Evolutionary conservation across 345 rosid species (phyloP).

Genomic region (Populus davidiana): DNA sequence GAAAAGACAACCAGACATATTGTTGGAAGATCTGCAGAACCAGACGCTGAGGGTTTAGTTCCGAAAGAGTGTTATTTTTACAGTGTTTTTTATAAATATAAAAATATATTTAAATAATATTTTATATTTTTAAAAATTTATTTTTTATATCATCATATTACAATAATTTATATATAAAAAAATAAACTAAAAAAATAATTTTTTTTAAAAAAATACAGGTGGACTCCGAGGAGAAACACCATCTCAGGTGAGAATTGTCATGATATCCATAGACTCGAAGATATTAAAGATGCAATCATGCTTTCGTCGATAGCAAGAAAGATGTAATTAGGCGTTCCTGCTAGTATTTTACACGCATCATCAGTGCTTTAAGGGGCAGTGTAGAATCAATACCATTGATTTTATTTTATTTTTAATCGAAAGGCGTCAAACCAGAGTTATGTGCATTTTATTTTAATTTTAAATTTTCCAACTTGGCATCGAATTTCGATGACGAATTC

Average conservation of each 20-base stretch:
- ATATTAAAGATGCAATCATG: too few species aligned
- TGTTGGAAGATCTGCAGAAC: neutral
- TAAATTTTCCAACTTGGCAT: neutral
- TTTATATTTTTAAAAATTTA: too few species aligned
- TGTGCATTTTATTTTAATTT: neutral
- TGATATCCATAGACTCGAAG: neutral
- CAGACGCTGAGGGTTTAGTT: neutral
- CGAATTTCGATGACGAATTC: neutral
- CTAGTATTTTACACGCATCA: neutral
- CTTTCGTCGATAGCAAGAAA: neutral
- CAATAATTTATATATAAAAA: too few species aligned
- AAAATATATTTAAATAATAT: too few species aligned
- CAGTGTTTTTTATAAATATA: too few species aligned
- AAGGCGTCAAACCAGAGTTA: too few species aligned
- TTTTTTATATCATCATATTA: too few species aligned
- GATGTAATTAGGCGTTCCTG: neutral
- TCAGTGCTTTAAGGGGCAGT: neutral
- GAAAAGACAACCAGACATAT: neutral
- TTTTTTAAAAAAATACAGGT: too few species aligned
- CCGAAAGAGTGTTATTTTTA: neutral
- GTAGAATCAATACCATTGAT: too few species aligned
- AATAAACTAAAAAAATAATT: too few species aligned
- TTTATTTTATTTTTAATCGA: too few species aligned
- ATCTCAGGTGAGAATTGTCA: neutral
- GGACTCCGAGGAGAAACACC: too few species aligned